phyloP scores from a whole-genome alignment of 495 filamentous ascomycete genomes.

The Delitschia confertaspora region DNA sequence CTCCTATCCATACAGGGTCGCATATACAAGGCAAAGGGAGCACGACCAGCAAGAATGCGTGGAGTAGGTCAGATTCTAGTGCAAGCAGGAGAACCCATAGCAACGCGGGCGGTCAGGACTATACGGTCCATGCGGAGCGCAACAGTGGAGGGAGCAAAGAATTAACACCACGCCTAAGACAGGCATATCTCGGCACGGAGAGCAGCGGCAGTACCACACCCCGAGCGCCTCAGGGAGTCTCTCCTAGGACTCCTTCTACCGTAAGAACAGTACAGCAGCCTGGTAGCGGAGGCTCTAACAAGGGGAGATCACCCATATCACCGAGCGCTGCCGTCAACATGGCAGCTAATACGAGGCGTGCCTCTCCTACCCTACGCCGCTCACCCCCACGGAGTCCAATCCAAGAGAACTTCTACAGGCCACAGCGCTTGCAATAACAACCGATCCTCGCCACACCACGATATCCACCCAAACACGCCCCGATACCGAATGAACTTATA shows the following conservation, averaged over 20 bases:
- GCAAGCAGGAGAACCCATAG: constrained; percentile 8
- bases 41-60: neutral
- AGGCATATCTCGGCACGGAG: constrained; percentile 12
- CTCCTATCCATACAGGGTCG: constrained; percentile 13
- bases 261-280: constrained; percentile 18
- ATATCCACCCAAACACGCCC: too few relatives aligned
- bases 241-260: constrained; percentile 22
- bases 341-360: constrained; percentile 15
- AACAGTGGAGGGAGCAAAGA: constrained; percentile 25
- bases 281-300: constrained; percentile 21
- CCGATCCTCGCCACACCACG: too few relatives aligned
- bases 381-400: too few relatives aligned
- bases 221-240: constrained; percentile 19
- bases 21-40: constrained; percentile 5
- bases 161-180: constrained; percentile 23
- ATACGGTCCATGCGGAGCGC: too few relatives aligned
- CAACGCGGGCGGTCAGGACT: neutral
- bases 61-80: neutral
- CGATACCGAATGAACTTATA: too few relatives aligned
- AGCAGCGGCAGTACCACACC: constrained; percentile 24
- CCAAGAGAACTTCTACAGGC: too few relatives aligned
- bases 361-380: constrained; percentile 14
- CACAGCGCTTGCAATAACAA: too few relatives aligned
- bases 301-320: constrained; percentile 14
- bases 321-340: constrained; percentile 18